A percentile compares a stretch with the other conserved stretches of the same genome.
phyloP scores from a whole-genome alignment of 2,329 filamentous ascomycete species.

The Cadophora malorum region DNA sequence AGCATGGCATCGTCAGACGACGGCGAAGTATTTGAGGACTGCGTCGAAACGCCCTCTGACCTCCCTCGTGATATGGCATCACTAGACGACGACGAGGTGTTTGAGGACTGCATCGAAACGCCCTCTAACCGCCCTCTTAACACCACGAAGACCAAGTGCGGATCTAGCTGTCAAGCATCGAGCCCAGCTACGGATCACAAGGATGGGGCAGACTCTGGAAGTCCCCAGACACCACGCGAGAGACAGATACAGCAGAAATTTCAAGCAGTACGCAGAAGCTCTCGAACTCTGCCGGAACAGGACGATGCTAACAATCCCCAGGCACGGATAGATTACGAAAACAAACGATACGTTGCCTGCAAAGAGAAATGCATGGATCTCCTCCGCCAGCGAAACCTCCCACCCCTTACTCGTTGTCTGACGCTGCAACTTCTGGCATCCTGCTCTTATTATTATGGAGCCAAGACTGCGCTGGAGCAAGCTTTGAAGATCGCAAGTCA shows the following conservation, averaged over 20 bases:
- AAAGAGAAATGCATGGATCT: slow-evolving; percentile 8
- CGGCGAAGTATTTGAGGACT: slow-evolving; percentile 1
- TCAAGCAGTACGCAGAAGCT: not conserved
- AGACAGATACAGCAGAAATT: not conserved
- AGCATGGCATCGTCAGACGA: not conserved
- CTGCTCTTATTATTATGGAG: slow-evolving; percentile 7
- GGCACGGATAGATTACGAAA: slow-evolving; percentile 3
- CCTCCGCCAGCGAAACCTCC: not conserved
- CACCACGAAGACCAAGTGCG: not conserved
- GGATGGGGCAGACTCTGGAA: too few relatives aligned
- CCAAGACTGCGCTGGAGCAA: slow-evolving; percentile 1
- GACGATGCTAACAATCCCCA: not conserved
- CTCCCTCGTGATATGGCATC: not conserved
- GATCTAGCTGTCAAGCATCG: not conserved
- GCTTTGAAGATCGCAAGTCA: slow-evolving; percentile 1
- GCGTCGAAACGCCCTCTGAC: not conserved
- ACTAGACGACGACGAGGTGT: not conserved
- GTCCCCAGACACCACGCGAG: not conserved
- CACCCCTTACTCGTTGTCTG: not conserved
- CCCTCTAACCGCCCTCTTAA: not conserved
- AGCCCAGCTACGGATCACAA: not conserved
- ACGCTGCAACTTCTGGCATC: slow-evolving; percentile 11
- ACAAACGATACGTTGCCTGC: slow-evolving; percentile 9
- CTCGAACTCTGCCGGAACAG: not conserved
- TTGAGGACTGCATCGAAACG: slow-evolving; percentile 4